These are phyloP conservation scores for Macrophomina phaseolina DNA, from an alignment of 2,329 filamentous ascomycete genomes.

Conservation along the genomic window DNA sequence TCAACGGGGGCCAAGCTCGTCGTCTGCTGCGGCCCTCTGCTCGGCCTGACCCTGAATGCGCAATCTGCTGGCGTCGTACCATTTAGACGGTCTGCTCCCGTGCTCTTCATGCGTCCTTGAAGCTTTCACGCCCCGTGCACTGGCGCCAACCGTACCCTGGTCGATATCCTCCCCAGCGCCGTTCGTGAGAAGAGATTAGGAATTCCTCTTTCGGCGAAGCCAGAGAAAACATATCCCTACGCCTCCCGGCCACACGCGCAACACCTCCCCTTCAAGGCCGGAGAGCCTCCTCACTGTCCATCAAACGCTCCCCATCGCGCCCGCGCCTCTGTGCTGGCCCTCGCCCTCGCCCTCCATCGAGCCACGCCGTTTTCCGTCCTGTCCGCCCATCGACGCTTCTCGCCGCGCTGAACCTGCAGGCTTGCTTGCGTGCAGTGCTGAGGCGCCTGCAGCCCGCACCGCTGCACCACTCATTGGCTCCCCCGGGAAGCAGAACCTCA, in stretches of 20 bases:
- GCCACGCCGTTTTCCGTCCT: slow-evolving; percentile 15
- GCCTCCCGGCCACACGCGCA: slow-evolving; percentile 21
- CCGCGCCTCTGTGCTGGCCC: slow-evolving; percentile 5
- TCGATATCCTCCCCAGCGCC: slow-evolving; percentile 15
- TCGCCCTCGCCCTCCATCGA: neutral
- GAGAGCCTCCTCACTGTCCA: slow-evolving; percentile 21
- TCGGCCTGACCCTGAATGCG: slow-evolving; percentile 27
- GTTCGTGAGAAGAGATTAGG: slow-evolving; percentile 25
- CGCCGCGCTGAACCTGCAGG: slow-evolving; percentile 22
- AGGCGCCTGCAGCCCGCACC: slow-evolving; percentile 25
- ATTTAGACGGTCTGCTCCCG: slow-evolving; percentile 27
- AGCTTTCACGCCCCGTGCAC: slow-evolving; percentile 25
- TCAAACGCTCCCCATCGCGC: slow-evolving; percentile 16
- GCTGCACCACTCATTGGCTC: slow-evolving; percentile 26
- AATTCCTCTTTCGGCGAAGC: slow-evolving; percentile 24
- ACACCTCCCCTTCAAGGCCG: slow-evolving; percentile 20
- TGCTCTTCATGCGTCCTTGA: slow-evolving; percentile 26
- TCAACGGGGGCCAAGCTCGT: slow-evolving; percentile 24
- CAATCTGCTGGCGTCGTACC: slow-evolving; percentile 27
- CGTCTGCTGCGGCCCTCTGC: slow-evolving; percentile 24
- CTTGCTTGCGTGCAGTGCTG: slow-evolving; percentile 18
- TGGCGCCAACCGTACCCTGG: slow-evolving; percentile 22
- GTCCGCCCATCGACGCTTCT: slow-evolving; percentile 24
- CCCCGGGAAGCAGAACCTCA: slow-evolving; percentile 22
- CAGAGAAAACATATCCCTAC: slow-evolving; percentile 27